A percentile compares a stretch with the other conserved stretches of the same genome.
These are phyloP conservation scores for Yamadazyma spencermartinsiae DNA, from an alignment of 1,139 yeast species.

Conservation along the genomic window DNA sequence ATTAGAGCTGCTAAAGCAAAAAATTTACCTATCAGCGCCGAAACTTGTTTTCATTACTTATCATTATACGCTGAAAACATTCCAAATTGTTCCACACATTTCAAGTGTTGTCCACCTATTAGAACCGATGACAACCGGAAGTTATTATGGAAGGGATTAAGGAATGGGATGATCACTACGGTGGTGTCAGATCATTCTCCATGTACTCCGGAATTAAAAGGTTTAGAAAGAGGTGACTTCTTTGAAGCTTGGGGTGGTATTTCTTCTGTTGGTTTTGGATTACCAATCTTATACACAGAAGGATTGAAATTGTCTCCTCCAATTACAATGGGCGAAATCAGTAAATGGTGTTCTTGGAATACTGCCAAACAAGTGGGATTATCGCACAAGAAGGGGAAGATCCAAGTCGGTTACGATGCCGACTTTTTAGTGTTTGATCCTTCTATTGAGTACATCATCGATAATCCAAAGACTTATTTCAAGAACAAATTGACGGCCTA, in stretches of 20 bases:
- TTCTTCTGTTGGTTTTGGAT: slow-evolving; percentile 87
- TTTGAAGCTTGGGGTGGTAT: slow-evolving; percentile 98
- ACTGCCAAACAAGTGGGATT: slow-evolving; percentile 88
- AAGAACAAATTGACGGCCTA: slow-evolving; percentile 89
- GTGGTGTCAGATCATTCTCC: slow-evolving; percentile 96
- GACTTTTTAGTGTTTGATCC: slow-evolving; percentile 84
- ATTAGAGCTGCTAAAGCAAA: slow-evolving; percentile 61
- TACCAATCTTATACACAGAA: slow-evolving; percentile 77
- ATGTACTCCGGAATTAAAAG: slow-evolving; percentile 88
- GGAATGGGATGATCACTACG: slow-evolving; percentile 67
- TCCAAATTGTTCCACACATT: slow-evolving; percentile 73
- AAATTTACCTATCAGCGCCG: slow-evolving; percentile 69
- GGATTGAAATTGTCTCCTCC: slow-evolving; percentile 57
- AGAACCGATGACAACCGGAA: slow-evolving; percentile 70
- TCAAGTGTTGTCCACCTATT: slow-evolving; percentile 95
- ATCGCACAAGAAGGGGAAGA: slow-evolving; percentile 66
- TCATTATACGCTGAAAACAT: slow-evolving; percentile 75
- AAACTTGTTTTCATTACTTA: slow-evolving; percentile 91
- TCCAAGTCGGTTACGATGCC: slow-evolving; percentile 78
- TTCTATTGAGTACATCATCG: slow-evolving; percentile 51
- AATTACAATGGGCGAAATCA: slow-evolving; percentile 60
- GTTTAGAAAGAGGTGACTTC: slow-evolving; percentile 80
- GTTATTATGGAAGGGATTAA: slow-evolving; percentile 74
- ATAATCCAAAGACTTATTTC: slow-evolving; percentile 63
- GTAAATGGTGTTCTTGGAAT: slow-evolving; percentile 75